Conservation (phyloP, 352 stramenopile species). For the Thalassiosira livingstoniorum region DNA sequence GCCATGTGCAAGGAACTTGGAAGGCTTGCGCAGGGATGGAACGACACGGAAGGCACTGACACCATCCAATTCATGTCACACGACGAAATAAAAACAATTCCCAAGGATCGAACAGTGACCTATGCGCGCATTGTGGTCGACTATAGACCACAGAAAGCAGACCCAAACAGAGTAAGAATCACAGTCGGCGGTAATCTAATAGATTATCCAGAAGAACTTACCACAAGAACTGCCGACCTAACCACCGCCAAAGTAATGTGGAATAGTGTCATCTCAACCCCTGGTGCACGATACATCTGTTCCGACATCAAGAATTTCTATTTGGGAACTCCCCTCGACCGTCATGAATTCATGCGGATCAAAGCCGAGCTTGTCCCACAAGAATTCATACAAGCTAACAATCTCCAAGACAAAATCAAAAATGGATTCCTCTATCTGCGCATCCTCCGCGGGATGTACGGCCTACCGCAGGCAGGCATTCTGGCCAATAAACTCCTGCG, state of each 20-base stretch:
- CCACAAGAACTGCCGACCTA: too few relatives aligned
- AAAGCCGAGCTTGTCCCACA: constrained; percentile 26
- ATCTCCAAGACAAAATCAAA: constrained; percentile 24
- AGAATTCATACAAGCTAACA: constrained; percentile 47
- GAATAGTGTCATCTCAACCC: too few relatives aligned
- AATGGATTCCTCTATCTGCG: constrained; percentile 28
- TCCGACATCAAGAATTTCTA: too few relatives aligned
- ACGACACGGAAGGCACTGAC: constrained; percentile 33
- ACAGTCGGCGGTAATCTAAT: constrained; percentile 32
- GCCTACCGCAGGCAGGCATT: too few relatives aligned
- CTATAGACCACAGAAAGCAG: constrained; percentile 30
- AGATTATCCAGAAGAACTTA: too few relatives aligned
- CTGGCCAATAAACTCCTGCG: not conserved
- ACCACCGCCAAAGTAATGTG: too few relatives aligned
- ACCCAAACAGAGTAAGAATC: constrained; percentile 34
- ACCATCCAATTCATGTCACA: constrained; percentile 42
- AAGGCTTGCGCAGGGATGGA: constrained; percentile 16
- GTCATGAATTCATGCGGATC: constrained; percentile 60
- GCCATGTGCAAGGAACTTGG: constrained; percentile 46
- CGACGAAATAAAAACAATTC: constrained; percentile 38
- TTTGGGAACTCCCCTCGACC: constrained; percentile 35
- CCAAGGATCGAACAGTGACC: constrained; percentile 28
- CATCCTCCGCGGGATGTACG: too few relatives aligned
- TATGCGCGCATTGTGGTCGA: constrained; percentile 51
- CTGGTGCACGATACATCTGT: too few relatives aligned